These are phyloP conservation scores for Aspergillus terreus DNA, from an alignment of 2,329 filamentous ascomycete species.

Conservation along the genomic window DNA sequence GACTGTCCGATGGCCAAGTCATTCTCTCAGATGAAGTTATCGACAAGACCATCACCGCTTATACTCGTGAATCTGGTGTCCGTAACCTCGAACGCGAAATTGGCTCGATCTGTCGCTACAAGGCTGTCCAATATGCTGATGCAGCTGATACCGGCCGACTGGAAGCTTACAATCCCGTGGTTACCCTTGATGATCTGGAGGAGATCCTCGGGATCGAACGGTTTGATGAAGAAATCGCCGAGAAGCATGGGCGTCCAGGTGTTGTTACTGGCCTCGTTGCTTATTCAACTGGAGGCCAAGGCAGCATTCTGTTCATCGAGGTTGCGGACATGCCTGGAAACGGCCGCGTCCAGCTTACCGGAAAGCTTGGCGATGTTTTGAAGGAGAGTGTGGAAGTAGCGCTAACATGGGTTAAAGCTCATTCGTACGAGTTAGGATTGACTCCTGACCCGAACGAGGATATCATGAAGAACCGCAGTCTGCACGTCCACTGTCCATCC, in stretches of 20 bases:
- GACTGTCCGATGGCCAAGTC: conserved; percentile 72
- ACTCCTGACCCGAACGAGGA: conserved; percentile 77
- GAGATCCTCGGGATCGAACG: conserved; percentile 87
- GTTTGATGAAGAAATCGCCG: conserved; percentile 93
- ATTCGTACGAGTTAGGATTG: conserved; percentile 85
- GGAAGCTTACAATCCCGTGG: conserved; percentile 66
- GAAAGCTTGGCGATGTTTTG: conserved; percentile 91
- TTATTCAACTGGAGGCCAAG: conserved; percentile 87
- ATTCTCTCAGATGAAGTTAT: conserved; percentile 77
- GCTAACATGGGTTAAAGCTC: conserved; percentile 93
- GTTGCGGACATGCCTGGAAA: conserved; percentile 94
- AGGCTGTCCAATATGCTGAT: conserved; percentile 92
- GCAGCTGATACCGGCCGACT: conserved; percentile 70
- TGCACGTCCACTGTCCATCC: conserved; percentile 94
- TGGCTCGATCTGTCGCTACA: conserved; percentile 87
- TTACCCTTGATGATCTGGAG: conserved; percentile 79
- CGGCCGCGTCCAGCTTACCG: conserved; percentile 89
- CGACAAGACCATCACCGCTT: conserved; percentile 91
- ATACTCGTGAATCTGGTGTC: conserved; percentile 94
- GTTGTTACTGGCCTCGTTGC: conserved; percentile 95
- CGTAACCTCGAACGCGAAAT: conserved; percentile 95
- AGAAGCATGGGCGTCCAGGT: conserved; percentile 75
- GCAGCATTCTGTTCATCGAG: conserved; percentile 96
- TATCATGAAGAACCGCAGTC: conserved; percentile 90
- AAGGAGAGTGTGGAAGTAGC: conserved; percentile 97